A percentile compares a stretch with the other conserved stretches of the same genome.
Evolutionary conservation across 257 asterid genomes (phyloP).

Genomic region (Solanum pennellii): DNA sequence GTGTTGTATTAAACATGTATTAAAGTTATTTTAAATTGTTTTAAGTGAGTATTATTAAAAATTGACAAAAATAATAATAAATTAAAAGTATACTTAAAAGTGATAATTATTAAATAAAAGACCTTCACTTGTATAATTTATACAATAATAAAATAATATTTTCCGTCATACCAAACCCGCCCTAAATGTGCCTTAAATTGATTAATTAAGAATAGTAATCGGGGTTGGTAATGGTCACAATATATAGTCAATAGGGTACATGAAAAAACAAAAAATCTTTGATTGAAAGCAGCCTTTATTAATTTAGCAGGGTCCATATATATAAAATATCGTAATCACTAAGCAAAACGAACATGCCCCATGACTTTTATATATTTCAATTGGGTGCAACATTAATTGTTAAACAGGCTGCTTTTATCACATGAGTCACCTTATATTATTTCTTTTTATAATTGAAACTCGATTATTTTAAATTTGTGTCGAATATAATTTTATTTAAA

Average conservation of each 20-base stretch:
- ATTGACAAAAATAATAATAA: no score
- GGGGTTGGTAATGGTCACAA: not conserved
- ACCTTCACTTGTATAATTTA: no score
- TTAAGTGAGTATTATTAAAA: no score
- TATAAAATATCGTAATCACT: not conserved
- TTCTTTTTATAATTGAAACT: no score
- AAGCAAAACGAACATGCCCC: not conserved
- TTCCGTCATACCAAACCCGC: not conserved
- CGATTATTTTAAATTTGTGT: accelerated
- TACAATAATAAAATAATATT: no score
- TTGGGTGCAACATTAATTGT: not conserved
- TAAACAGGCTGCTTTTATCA: not conserved
- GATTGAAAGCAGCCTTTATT: not conserved
- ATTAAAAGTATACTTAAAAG: no score
- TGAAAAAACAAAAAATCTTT: not conserved
- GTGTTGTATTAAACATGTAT: no score
- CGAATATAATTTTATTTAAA: accelerated
- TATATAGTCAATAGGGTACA: not conserved
- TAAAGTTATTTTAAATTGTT: no score
- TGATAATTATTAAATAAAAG: no score
- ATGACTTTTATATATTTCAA: not conserved
- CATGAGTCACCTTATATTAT: not conserved
- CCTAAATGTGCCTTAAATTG: not conserved
- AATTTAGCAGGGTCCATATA: not conserved
- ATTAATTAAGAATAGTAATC: not conserved